A percentile compares a stretch with the other conserved stretches of the same genome.
These are phyloP conservation scores for Pistacia atlantica DNA, from an alignment of 345 rosid genomes.

Conservation along the genomic window DNA sequence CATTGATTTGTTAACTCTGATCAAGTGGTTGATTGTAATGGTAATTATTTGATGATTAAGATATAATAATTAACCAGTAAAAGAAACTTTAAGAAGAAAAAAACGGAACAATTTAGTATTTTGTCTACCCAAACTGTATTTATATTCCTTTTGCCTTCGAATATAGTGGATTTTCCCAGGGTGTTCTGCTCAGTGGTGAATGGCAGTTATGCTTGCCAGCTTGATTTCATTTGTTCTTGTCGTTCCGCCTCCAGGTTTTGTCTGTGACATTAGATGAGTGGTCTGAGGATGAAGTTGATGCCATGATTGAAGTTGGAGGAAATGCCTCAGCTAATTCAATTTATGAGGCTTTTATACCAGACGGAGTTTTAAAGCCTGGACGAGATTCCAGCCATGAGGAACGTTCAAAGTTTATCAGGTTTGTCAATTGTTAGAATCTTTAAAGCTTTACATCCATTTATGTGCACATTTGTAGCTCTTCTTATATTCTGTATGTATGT, in stretches of 20 bases:
- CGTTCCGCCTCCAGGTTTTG: conserved; percentile 56
- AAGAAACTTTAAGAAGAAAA: neutral
- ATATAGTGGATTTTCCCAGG: neutral
- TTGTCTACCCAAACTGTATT: neutral
- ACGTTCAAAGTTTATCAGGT: conserved; percentile 86
- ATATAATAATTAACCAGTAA: neutral
- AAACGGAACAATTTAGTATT: neutral
- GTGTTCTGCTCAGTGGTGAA: neutral
- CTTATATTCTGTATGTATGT: neutral
- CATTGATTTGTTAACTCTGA: neutral
- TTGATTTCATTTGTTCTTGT: conserved; percentile 2
- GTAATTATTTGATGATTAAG: neutral
- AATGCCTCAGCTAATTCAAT: conserved; percentile 86
- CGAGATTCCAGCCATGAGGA: conserved; percentile 78
- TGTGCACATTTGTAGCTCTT: neutral
- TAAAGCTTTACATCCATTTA: neutral
- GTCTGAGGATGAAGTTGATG: conserved; percentile 85
- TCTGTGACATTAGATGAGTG: conserved; percentile 97
- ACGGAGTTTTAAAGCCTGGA: conserved; percentile 75
- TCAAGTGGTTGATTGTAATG: neutral
- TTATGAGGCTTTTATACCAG: conserved; percentile 87
- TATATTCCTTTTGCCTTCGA: neutral
- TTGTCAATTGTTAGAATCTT: conserved; percentile 11
- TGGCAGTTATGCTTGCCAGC: neutral
- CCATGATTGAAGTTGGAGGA: conserved; percentile 96